phyloP scores from a whole-genome alignment of 1,139 yeast genomes.

The Geotrichum siamense region DNA sequence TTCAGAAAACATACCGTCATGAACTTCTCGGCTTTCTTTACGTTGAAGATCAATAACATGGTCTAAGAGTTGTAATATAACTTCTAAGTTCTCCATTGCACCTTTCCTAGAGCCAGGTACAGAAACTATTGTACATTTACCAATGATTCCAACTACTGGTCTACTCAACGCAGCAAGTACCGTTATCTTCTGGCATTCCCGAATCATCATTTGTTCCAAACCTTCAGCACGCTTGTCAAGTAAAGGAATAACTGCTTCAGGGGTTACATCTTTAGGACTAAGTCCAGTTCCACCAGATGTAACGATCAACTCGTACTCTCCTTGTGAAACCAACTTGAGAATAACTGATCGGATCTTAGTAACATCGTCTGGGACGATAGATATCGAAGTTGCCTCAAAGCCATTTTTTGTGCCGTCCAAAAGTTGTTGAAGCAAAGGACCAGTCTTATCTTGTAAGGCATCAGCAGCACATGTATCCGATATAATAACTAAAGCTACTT shows the following conservation, averaged over 20 bases:
- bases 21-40: constrained; percentile 33
- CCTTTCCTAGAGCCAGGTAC: constrained; percentile 48
- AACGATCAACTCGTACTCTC: constrained; percentile 29
- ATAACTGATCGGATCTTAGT: constrained; percentile 32
- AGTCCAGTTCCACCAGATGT: constrained; percentile 51
- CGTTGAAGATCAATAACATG: constrained; percentile 40
- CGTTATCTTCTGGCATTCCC: constrained; percentile 37
- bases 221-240: constrained; percentile 43
- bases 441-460: constrained; percentile 29
- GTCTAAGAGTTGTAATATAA: constrained; percentile 35
- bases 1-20: constrained; percentile 18
- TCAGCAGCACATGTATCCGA: constrained; percentile 38
- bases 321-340: constrained; percentile 23
- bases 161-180: constrained; percentile 43
- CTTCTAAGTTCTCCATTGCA: constrained; percentile 39
- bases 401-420: constrained; percentile 6
- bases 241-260: constrained; percentile 42
- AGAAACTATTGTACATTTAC: constrained; percentile 36
- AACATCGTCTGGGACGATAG: constrained; percentile 32
- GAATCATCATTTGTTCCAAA: constrained; percentile 41
- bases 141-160: constrained; percentile 42
- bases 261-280: constrained; percentile 40
- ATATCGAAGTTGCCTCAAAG: constrained; percentile 18
- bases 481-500: constrained; percentile 34
- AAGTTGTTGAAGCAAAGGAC: constrained; percentile 22